phyloP scores from a whole-genome alignment of 2,329 filamentous ascomycete genomes.

The Fusarium sp. region DNA sequence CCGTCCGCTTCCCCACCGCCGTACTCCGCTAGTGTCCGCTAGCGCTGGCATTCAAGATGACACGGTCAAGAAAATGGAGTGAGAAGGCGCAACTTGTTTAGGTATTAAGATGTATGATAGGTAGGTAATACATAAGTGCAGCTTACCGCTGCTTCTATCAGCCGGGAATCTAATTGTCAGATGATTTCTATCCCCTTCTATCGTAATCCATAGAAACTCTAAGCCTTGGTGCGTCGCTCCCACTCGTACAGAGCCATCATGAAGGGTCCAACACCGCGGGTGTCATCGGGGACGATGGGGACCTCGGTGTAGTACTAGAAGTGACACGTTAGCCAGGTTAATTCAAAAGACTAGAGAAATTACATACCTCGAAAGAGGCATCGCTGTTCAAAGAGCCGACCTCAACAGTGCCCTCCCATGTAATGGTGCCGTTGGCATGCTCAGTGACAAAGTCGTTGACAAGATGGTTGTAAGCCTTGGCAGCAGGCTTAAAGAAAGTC shows the following conservation, averaged over 20 bases:
- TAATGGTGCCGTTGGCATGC: constrained; percentile 60
- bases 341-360: rapidly evolving
- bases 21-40: neutral
- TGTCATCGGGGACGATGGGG: constrained; percentile 43
- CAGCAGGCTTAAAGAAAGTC: constrained; percentile 37
- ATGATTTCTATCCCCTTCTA: neutral
- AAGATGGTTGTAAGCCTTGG: constrained; percentile 51
- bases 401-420: constrained; percentile 64
- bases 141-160: neutral
- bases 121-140: neutral
- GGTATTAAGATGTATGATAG: neutral
- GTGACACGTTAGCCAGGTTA: neutral
- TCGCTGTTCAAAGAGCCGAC: constrained; percentile 64
- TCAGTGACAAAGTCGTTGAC: constrained; percentile 59
- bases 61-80: neutral
- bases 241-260: constrained; percentile 47
- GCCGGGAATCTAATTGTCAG: neutral
- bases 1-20: constrained; percentile 1
- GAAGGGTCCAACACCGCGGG: constrained; percentile 47
- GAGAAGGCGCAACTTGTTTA: neutral
- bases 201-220: neutral
- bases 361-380: constrained; percentile 61
- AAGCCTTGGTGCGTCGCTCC: constrained; percentile 34
- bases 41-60: neutral
- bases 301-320: constrained; percentile 46